phyloP scores from a whole-genome alignment of 2,329 filamentous ascomycete species.

The Fusarium tjaetaba region DNA sequence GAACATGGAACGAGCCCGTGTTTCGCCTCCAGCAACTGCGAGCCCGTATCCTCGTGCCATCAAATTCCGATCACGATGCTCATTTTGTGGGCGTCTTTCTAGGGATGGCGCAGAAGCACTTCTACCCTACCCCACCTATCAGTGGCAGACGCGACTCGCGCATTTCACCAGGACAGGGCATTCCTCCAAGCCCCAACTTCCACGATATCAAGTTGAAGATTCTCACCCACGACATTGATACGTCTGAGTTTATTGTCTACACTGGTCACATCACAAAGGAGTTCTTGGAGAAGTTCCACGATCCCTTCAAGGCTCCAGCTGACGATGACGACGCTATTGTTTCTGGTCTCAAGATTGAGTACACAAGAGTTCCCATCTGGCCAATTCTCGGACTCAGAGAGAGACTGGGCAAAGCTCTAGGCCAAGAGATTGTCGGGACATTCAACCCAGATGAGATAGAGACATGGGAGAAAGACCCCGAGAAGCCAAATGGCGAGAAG shows the following conservation, averaged over 20 bases:
- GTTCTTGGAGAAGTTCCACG: conserved; percentile 61
- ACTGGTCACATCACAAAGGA: conserved; percentile 58
- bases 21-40: conserved; percentile 58
- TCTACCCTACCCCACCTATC: conserved; percentile 51
- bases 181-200: conserved; percentile 49
- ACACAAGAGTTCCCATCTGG: conserved; percentile 62
- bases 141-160: conserved; percentile 41
- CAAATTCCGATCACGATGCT: conserved; percentile 61
- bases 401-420: conserved; percentile 63
- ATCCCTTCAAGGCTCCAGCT: conserved; percentile 54
- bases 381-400: conserved; percentile 65
- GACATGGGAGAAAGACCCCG: conserved; percentile 55
- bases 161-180: conserved; percentile 35
- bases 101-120: conserved; percentile 66
- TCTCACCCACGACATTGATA: conserved; percentile 60
- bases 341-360: conserved; percentile 57
- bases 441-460: conserved; percentile 55
- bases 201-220: conserved; percentile 61
- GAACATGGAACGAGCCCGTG: conserved; percentile 59
- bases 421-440: conserved; percentile 59
- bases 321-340: conserved; percentile 39
- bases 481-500: conserved; percentile 47
- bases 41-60: conserved; percentile 58
- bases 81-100: conserved; percentile 63
- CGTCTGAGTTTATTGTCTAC: conserved; percentile 64